Evolutionary conservation across 1,139 yeast genomes (phyloP).

Genomic region (Hyphopichia pseudoburtonii): DNA sequence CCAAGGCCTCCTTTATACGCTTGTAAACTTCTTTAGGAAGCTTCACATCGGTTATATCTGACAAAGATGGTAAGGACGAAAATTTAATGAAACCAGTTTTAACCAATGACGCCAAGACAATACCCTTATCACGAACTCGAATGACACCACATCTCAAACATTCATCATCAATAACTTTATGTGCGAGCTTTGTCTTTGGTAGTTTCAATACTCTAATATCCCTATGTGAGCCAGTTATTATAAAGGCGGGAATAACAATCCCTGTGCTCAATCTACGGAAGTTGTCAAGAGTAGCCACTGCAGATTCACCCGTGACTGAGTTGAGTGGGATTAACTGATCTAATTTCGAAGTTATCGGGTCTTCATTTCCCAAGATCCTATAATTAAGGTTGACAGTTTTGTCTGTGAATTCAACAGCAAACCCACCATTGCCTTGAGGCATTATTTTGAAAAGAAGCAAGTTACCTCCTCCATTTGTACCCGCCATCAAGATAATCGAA

Average conservation of each 20-base stretch:
- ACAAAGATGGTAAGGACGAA: slow-evolving; percentile 38
- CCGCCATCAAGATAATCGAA: slow-evolving; percentile 70
- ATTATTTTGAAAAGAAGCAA: slow-evolving; percentile 63
- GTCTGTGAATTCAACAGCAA: slow-evolving; percentile 58
- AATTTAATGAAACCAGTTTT: slow-evolving; percentile 41
- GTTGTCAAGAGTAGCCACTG: slow-evolving; percentile 60
- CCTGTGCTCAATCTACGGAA: slow-evolving; percentile 68
- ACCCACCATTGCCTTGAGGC: slow-evolving; percentile 72
- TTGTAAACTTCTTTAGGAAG: slow-evolving; percentile 33
- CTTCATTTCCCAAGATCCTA: slow-evolving; percentile 26
- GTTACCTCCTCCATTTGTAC: slow-evolving; percentile 77
- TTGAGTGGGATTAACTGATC: slow-evolving; percentile 60
- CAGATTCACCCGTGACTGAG: slow-evolving; percentile 56
- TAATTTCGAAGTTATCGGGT: slow-evolving; percentile 51
- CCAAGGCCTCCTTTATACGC: slow-evolving; percentile 23
- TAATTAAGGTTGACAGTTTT: slow-evolving; percentile 42
- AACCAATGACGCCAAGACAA: slow-evolving; percentile 36
- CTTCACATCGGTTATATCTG: slow-evolving; percentile 38
- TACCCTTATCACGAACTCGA: slow-evolving; percentile 29
- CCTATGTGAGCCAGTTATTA: slow-evolving; percentile 56
- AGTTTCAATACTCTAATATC: slow-evolving; percentile 67
- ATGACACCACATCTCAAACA: slow-evolving; percentile 49
- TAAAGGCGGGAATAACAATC: slow-evolving; percentile 57
- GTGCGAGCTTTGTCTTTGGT: slow-evolving; percentile 62
- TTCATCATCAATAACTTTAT: slow-evolving; percentile 64